These are phyloP conservation scores for Leccinum uliginosum DNA, from an alignment of 768 basidiomycete genomes.

Conservation along the genomic window DNA sequence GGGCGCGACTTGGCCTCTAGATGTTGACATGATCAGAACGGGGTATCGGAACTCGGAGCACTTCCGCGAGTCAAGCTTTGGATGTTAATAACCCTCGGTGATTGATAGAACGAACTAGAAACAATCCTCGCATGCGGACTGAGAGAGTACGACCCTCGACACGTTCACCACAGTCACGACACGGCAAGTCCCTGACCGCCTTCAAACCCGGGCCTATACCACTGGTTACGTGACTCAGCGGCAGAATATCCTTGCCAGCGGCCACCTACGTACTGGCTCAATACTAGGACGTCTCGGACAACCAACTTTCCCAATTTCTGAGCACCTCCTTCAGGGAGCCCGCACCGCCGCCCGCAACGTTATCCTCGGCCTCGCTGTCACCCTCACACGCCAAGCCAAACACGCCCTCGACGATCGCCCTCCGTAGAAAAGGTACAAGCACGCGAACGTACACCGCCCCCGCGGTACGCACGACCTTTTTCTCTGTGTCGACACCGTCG, in stretches of 20 bases:
- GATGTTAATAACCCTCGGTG: neutral
- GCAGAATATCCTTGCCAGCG: neutral
- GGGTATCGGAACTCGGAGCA: neutral
- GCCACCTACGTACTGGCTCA: neutral
- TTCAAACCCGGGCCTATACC: neutral
- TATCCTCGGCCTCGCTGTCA: neutral
- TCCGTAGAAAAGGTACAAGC: conserved; percentile 65
- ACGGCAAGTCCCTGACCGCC: neutral
- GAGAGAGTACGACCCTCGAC: neutral
- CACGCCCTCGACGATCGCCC: conserved; percentile 72
- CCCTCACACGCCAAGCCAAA: conserved; percentile 42
- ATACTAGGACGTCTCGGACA: conserved; percentile 10
- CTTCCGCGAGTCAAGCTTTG: too few species aligned
- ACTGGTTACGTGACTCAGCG: neutral
- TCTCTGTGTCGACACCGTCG: conserved; percentile 13
- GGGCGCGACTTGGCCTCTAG: neutral
- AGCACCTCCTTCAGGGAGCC: conserved; percentile 9
- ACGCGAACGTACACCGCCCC: conserved; percentile 57
- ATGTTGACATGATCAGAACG: neutral
- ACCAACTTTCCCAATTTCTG: conserved; percentile 29
- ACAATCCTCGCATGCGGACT: neutral
- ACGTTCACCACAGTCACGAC: neutral
- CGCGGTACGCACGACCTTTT: conserved; percentile 41
- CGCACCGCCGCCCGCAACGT: neutral
- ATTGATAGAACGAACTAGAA: neutral